Base-by-base conservation (phyloP, 2,329 filamentous ascomycete species). In the Aspergillus japonicus region DNA sequence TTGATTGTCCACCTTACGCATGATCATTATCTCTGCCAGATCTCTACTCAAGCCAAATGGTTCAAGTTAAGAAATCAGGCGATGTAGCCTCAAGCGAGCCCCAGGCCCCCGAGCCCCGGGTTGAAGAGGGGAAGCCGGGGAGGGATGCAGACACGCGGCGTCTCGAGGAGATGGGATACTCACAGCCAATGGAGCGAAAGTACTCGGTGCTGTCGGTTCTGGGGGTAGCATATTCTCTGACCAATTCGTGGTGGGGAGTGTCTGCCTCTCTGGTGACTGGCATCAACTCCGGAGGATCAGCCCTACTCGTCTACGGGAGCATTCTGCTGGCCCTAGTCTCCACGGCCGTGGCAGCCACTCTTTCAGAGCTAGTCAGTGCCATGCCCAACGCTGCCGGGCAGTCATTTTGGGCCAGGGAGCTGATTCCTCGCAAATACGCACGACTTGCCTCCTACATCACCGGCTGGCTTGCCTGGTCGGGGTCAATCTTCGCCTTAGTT, bases 391-490 rank as follows among this genome's bases (percentile, higher is more conserved):
- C 81, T 7, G 81, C 80, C 12, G 81, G 81, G 0, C 79, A 82
- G 66, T 83, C 82, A 64, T 82, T 81, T 62, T 82, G 80, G 80
- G 78, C 81, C 4, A 78, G 76, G 54, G 77, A 81, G 59, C 65
- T 83, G 63, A 78, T 79, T 0, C 79, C 80, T 1, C 77, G 69
- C 59, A 75, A 69, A 56, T 81, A 76, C 59, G 75, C 78, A 1
- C 76, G 77, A 23, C 75, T 81, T 60, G 75, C 78, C 5, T 79
- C 77, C 6, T 83, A 82, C 59, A 57, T 81, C 49, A 82, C 79
- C 1, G 81, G 80, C 6, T 83, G 80, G 76, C 76, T 83, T 56
- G 81, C 80, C 2, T 85, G 81, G 77, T 78, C 81, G 12, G 82
- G 82, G 2, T 76, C 77, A 12, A 79, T 85, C 57, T 85, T 84